phyloP scores from a whole-genome alignment of 2,329 filamentous ascomycete species.

The Xylariaceae sp. region DNA sequence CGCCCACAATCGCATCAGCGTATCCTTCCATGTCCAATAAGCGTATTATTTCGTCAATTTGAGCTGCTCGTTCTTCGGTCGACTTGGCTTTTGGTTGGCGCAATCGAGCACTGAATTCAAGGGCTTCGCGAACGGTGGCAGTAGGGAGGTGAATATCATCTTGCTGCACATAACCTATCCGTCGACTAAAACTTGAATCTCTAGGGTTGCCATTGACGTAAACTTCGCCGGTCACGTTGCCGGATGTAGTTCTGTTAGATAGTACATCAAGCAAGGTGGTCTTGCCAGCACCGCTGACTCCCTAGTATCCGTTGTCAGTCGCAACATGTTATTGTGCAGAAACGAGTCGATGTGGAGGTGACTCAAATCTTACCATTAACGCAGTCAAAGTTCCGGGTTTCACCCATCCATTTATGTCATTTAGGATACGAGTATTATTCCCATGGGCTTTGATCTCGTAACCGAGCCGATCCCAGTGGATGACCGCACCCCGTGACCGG shows the following conservation, averaged over 20 bases:
- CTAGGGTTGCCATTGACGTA: slow-evolving; percentile 55
- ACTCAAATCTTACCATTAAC: slow-evolving; percentile 51
- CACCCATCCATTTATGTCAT: slow-evolving; percentile 56
- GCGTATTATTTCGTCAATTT: slow-evolving; percentile 69
- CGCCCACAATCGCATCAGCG: slow-evolving; percentile 57
- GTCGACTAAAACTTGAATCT: slow-evolving; percentile 77
- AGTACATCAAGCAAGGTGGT: slow-evolving; percentile 82
- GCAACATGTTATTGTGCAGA: background rate
- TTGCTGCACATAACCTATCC: slow-evolving; percentile 86
- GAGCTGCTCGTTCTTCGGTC: slow-evolving; percentile 67
- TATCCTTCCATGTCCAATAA: background rate
- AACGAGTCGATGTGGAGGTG: background rate
- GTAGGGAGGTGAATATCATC: slow-evolving; percentile 82
- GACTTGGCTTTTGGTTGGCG: slow-evolving; percentile 70
- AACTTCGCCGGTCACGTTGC: slow-evolving; percentile 79
- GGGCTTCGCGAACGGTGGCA: slow-evolving; percentile 77
- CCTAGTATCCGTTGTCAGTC: slow-evolving; percentile 28
- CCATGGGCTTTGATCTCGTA: slow-evolving; percentile 61
- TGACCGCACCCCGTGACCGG: slow-evolving; percentile 44
- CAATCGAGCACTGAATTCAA: slow-evolving; percentile 77
- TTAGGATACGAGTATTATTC: background rate
- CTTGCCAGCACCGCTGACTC: slow-evolving; percentile 82
- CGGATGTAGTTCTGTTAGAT: slow-evolving; percentile 76
- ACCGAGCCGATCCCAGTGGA: slow-evolving; percentile 77
- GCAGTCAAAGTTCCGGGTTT: slow-evolving; percentile 84